Percentiles rank a stretch among this genome's conserved stretches.
Conservation (phyloP, 768 basidiomycete genomes). For the Porphyrellus cyaneotinctus region DNA sequence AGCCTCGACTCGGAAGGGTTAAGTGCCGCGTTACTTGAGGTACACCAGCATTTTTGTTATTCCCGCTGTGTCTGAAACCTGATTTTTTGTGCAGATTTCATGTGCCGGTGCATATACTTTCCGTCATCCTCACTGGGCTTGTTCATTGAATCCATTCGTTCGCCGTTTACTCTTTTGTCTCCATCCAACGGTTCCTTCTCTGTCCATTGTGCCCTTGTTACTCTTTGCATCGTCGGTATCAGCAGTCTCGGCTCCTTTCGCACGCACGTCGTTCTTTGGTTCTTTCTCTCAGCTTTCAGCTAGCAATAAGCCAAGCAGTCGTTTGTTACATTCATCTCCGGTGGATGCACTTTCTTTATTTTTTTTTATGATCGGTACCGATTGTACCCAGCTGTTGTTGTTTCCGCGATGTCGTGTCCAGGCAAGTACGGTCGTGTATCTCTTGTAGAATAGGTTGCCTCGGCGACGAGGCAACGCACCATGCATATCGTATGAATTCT, state of each 20-base stretch:
- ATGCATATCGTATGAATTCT: constrained; percentile 1
- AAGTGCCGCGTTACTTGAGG: constrained; percentile 3
- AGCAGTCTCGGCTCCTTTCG: background rate
- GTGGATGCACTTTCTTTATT: constrained; percentile 14
- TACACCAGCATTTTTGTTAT: background rate
- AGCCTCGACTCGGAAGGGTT: constrained; percentile 25
- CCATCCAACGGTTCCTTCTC: background rate
- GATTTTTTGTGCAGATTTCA: constrained; percentile 2
- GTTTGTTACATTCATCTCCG: constrained; percentile 11
- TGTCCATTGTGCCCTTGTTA: constrained; percentile 2
- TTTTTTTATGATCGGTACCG: constrained; percentile 7
- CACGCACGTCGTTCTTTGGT: constrained; percentile 5
- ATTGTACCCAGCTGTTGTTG: constrained; percentile 16
- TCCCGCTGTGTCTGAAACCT: background rate
- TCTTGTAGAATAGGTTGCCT: constrained; percentile 16
- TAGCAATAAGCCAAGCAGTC: constrained; percentile 1
- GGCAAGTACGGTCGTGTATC: constrained; percentile 13
- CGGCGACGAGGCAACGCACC: background rate
- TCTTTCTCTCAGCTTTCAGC: constrained; percentile 1
- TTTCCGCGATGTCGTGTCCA: background rate
- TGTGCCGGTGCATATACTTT: background rate
- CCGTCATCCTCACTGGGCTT: background rate
- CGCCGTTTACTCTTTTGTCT: background rate
- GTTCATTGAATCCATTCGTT: background rate
- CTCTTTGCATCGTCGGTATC: constrained; percentile 5